A percentile compares a stretch with the other conserved stretches of the same genome.
These are phyloP conservation scores for Fusarium sp. DNA, from an alignment of 2,329 filamentous ascomycete genomes.

Conservation along the genomic window DNA sequence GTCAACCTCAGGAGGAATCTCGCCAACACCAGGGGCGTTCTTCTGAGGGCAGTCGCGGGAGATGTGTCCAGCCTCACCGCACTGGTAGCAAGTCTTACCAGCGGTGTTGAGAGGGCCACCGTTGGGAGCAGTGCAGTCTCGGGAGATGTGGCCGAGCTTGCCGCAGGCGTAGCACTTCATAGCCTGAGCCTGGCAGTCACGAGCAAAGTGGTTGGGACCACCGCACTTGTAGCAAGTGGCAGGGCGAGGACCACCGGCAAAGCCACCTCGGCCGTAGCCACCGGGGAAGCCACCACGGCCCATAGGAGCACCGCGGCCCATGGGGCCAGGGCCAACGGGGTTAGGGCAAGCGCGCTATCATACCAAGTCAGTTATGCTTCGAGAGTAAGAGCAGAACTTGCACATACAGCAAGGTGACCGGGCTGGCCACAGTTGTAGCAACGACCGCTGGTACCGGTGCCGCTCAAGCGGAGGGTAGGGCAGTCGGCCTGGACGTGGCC, in stretches of 20 bases:
- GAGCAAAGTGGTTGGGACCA: slow-evolving; percentile 96
- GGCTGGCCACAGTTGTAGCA: slow-evolving; percentile 97
- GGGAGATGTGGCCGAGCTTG: slow-evolving; percentile 92
- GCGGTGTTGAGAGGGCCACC: slow-evolving; percentile 94
- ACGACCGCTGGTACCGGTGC: slow-evolving; percentile 81
- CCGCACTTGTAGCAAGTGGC: slow-evolving; percentile 81
- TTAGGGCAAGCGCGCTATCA: slow-evolving; percentile 82
- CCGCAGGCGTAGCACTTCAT: slow-evolving; percentile 99
- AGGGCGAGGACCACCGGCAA: slow-evolving; percentile 74
- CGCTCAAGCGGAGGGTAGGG: slow-evolving; percentile 92
- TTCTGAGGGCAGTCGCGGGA: slow-evolving; percentile 92
- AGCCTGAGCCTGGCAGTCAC: slow-evolving; percentile 96
- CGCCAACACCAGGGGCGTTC: slow-evolving; percentile 59
- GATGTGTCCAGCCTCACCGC: slow-evolving; percentile 94
- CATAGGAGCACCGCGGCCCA: slow-evolving; percentile 74
- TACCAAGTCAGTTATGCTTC: slow-evolving; percentile 27
- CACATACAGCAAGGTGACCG: slow-evolving; percentile 87
- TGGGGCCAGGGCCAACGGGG: slow-evolving; percentile 66
- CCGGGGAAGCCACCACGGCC: slow-evolving; percentile 75
- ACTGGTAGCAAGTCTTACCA: slow-evolving; percentile 99
- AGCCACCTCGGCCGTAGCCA: slow-evolving; percentile 78
- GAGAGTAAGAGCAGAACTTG: not conserved
- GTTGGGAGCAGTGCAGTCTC: slow-evolving; percentile 95
- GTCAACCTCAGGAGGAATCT: slow-evolving; percentile 59
- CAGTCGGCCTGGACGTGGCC: slow-evolving; percentile 99